These are phyloP conservation scores for Besnoitia besnoiti DNA, from an alignment of 169 alveolate species.

Conservation along the genomic window DNA sequence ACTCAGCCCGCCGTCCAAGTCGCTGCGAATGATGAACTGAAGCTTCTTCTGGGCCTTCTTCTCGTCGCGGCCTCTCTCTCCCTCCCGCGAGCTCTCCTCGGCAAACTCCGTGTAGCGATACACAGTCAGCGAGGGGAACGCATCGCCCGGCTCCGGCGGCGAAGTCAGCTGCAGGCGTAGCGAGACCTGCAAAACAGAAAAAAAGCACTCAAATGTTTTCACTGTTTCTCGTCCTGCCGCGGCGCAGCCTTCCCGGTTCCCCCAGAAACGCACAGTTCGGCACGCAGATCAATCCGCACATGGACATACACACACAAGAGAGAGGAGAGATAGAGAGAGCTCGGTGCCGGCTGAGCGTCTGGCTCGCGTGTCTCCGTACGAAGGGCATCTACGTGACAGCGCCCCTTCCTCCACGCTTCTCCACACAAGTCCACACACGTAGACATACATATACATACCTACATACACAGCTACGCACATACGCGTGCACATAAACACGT, in stretches of 20 bases:
- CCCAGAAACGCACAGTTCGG: no score
- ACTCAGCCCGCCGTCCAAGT: slow-evolving; percentile 63
- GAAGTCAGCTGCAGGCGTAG: slow-evolving; percentile 35
- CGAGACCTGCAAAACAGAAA: not conserved
- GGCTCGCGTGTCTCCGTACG: no score
- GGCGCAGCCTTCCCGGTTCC: no score
- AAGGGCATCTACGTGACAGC: no score
- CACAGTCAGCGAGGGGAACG: slow-evolving; percentile 17
- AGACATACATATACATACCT: not conserved
- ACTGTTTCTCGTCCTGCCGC: no score
- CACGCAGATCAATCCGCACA: not conserved
- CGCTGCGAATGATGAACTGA: slow-evolving; percentile 37
- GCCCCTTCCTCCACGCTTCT: not conserved
- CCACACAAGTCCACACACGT: not conserved
- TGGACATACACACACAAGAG: not conserved
- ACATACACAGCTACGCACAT: not conserved
- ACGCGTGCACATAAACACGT: no score
- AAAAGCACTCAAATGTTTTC: not conserved
- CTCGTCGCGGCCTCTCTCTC: slow-evolving; percentile 19
- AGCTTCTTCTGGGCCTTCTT: slow-evolving; percentile 26
- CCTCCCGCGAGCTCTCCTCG: slow-evolving; percentile 7
- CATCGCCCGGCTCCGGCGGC: not conserved
- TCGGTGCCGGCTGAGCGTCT: no score
- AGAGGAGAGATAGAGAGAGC: no score
- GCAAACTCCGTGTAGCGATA: slow-evolving; percentile 36